A percentile compares a stretch with the other conserved stretches of the same genome.
These are phyloP conservation scores for Cryoendolithus antarcticus DNA, from an alignment of 2,329 filamentous ascomycete species.

Conservation along the genomic window DNA sequence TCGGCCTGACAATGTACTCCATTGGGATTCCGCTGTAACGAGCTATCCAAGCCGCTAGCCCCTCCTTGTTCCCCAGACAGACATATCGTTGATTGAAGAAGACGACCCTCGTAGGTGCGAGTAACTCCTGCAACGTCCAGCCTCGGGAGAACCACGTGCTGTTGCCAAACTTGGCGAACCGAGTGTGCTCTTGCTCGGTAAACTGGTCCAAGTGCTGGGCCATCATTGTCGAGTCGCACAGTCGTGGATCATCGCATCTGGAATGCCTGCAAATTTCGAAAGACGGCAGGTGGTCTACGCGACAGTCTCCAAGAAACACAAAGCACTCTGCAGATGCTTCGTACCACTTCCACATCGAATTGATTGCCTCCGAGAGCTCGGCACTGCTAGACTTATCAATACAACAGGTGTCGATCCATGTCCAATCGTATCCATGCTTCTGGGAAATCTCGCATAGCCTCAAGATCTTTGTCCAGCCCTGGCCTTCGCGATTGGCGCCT, in stretches of 20 bases:
- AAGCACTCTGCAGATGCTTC: background rate
- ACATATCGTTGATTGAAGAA: slow-evolving; percentile 6
- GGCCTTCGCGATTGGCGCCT: background rate
- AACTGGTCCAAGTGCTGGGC: too few relatives aligned
- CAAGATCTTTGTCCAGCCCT: slow-evolving; percentile 5
- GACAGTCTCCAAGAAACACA: slow-evolving; percentile 1
- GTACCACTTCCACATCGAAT: slow-evolving; percentile 9
- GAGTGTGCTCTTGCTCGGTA: too few relatives aligned
- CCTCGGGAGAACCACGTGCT: slow-evolving; percentile 2
- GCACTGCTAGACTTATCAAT: slow-evolving; percentile 10
- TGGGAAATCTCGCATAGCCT: slow-evolving; percentile 1
- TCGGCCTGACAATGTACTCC: too few relatives aligned
- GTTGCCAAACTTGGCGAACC: too few relatives aligned
- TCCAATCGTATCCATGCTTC: background rate
- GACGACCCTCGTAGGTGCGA: slow-evolving; percentile 7
- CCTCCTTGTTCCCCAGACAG: slow-evolving; percentile 3
- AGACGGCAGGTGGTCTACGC: too few relatives aligned
- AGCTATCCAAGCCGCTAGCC: slow-evolving; percentile 8
- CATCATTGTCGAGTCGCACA: too few relatives aligned
- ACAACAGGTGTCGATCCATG: slow-evolving; percentile 9
- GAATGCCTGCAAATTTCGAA: too few relatives aligned
- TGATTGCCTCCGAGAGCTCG: slow-evolving; percentile 9
- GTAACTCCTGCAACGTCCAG: slow-evolving; percentile 14
- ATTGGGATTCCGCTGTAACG: slow-evolving; percentile 9
- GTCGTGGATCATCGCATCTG: too few relatives aligned